Evolutionary conservation across 441 rosid species (phyloP).

Genomic region (Theobroma grandiflorum): DNA sequence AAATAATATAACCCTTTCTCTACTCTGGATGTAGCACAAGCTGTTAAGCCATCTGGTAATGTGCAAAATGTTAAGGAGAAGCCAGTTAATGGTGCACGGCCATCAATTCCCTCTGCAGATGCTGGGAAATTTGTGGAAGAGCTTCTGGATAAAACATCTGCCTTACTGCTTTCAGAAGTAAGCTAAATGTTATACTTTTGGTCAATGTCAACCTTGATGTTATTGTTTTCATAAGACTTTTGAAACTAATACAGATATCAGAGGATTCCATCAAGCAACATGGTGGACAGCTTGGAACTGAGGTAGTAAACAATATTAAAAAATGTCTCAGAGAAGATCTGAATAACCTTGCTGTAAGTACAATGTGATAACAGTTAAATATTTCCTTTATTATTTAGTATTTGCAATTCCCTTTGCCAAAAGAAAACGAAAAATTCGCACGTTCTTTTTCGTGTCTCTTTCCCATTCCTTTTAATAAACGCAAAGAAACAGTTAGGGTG

Average conservation of each 20-base stretch:
- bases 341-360: slow-evolving; percentile 67
- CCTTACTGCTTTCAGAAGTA: slow-evolving; percentile 69
- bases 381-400: not conserved
- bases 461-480: not conserved
- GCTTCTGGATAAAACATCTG: slow-evolving; percentile 61
- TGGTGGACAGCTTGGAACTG: slow-evolving; percentile 55
- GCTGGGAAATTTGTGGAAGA: slow-evolving; percentile 72
- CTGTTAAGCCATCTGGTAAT: slow-evolving; percentile 44
- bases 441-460: not conserved
- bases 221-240: not conserved
- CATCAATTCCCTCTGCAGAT: slow-evolving; percentile 45
- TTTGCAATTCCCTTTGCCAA: not conserved
- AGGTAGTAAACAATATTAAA: slow-evolving; percentile 51
- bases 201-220: not conserved
- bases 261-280: slow-evolving; percentile 50
- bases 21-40: slow-evolving; percentile 53
- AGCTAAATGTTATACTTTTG: not conserved
- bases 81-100: slow-evolving; percentile 27
- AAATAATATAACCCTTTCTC: not conserved
- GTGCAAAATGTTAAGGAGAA: slow-evolving; percentile 45
- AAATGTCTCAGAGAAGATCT: slow-evolving; percentile 68
- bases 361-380: not conserved
- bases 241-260: slow-evolving; percentile 47
- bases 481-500: not conserved
- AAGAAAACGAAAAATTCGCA: not conserved